These are phyloP conservation scores for Fusarium chaquense DNA, from an alignment of 2,329 filamentous ascomycete species.

Conservation along the genomic window DNA sequence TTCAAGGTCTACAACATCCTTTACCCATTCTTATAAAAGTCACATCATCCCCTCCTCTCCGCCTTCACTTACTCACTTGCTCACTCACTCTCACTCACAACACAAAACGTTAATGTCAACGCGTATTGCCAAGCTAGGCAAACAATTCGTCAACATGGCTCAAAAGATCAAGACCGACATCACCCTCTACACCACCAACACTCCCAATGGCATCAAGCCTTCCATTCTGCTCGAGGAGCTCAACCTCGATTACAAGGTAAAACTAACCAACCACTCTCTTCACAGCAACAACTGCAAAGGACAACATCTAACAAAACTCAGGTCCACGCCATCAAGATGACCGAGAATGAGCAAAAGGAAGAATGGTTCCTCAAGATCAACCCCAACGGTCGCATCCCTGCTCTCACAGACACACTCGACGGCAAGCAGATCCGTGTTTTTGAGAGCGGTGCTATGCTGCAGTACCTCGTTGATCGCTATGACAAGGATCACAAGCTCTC, in stretches of 20 bases:
- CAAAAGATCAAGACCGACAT: conserved; percentile 67
- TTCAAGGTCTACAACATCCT: conserved; percentile 2
- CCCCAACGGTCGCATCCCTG: conserved; percentile 92
- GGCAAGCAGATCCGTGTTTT: conserved; percentile 81
- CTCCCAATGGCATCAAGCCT: conserved; percentile 91
- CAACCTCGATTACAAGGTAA: conserved; percentile 80
- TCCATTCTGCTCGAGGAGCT: conserved; percentile 90
- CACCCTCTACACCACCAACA: conserved; percentile 83
- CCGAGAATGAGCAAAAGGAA: conserved; percentile 82
- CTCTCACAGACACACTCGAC: conserved; percentile 84
- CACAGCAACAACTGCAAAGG: too few species aligned
- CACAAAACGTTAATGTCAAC: conserved; percentile 40
- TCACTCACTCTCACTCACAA: not conserved
- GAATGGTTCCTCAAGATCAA: conserved; percentile 92
- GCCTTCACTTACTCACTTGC: not conserved
- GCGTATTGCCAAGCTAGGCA: conserved; percentile 44
- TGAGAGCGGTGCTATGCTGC: conserved; percentile 85
- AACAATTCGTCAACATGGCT: conserved; percentile 49
- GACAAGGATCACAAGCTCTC: conserved; percentile 86
- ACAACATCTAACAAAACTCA: conserved; percentile 32
- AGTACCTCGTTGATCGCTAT: conserved; percentile 86
- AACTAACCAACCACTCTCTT: not conserved
- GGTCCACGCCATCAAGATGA: conserved; percentile 75
- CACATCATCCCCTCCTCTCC: not conserved
- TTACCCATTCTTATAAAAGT: conserved; percentile 22